phyloP scores from a whole-genome alignment of 768 basidiomycete species.

The Dentipellis sp. region DNA sequence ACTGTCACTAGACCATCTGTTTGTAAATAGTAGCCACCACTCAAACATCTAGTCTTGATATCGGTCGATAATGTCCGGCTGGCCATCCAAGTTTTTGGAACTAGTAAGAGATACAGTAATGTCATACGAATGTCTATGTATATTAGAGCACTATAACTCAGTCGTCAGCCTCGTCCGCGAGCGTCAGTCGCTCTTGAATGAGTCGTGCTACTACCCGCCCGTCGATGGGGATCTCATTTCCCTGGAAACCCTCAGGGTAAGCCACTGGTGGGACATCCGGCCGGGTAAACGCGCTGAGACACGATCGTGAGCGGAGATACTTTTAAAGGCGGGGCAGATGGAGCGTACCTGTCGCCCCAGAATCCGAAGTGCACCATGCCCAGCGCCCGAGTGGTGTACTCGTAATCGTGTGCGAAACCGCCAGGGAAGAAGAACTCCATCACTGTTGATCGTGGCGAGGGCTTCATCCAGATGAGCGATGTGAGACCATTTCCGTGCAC shows the following conservation, averaged over 20 bases:
- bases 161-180: conserved; percentile 55
- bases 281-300: conserved; percentile 56
- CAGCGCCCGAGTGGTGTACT: conserved; percentile 70
- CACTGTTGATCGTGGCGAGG: conserved; percentile 71
- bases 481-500: conserved; percentile 92
- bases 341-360: conserved; percentile 61
- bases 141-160: conserved; percentile 14
- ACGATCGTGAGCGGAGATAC: conserved; percentile 1
- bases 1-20: too few species aligned
- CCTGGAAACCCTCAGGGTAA: conserved; percentile 89
- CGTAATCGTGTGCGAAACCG: conserved; percentile 83
- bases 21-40: too few species aligned
- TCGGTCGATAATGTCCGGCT: too few species aligned
- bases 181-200: conserved; percentile 45
- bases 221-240: conserved; percentile 75
- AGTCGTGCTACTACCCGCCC: conserved; percentile 57
- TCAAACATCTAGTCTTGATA: too few species aligned
- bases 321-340: not conserved
- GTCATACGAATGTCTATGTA: too few species aligned
- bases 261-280: conserved; percentile 58
- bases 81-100: too few species aligned
- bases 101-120: too few species aligned
- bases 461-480: conserved; percentile 87
- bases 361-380: conserved; percentile 83
- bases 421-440: conserved; percentile 86